Evolutionary conservation across 1,139 yeast genomes (phyloP), one percentile per base, ranked within the genome.

Genomic region (Kodamaea sp.): DNA sequence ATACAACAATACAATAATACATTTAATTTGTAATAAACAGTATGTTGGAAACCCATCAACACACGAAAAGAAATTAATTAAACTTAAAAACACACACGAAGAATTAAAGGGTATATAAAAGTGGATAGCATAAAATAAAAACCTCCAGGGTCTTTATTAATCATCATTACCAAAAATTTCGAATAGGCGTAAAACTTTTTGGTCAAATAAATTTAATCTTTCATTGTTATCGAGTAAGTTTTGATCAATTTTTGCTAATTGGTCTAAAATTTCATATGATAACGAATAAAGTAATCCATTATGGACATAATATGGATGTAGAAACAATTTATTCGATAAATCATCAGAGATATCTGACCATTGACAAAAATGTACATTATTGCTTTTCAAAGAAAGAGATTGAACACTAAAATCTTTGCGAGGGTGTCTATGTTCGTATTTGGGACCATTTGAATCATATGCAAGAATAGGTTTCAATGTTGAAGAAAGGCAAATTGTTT

Each of bases 251-350:
- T 24, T 28, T 7, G 31, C 25, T 8, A 45, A 20, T 26, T 36
- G 39, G 6, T 32, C 31, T n/a, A 43, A 37, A 2, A 43, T 42
- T 8, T 36, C 42, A 5, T 34, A 29, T 3, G 45, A 43, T n/a
- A 43, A 39, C 8, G 48, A 45, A 30, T 41, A 45, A 5, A 45
- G 36, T 6, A 8, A 10, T 2, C 37, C 38, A 7, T 24, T 35
- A 6, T 27, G 24, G 6, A 41, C 29, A 29, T 38, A 36, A 23
- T 33, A 45, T 8, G 48, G 48, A 23, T 43, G 46, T 20, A 39
- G 28, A 31, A 39, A 43, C 7, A 45, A 27, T n/a, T 45, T 36
- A 20, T 41, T 40, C 11, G 45, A 35, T n/a, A 45, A 28, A 2
- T 24, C 27, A 27, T 35, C 33, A 6, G 48, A 35, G 7, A 45